Evolutionary conservation across 371 early-diverging fungal genomes (phyloP), one percentile per base, ranked within the genome.

Genomic region (Smittium culicis): DNA sequence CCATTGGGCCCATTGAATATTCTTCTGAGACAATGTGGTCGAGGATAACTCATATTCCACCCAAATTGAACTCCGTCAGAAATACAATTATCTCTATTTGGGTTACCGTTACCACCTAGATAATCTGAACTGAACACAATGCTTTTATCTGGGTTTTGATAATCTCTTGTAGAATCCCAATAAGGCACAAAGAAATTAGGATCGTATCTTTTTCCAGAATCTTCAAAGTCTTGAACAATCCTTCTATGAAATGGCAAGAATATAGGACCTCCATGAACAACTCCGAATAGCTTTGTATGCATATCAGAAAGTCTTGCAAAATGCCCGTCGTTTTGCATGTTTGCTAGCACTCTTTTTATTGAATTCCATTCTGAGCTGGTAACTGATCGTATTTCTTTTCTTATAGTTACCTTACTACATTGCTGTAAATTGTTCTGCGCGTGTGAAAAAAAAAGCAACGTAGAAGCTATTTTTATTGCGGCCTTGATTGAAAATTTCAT

Each of bases 221-320:
- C 60, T 71, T 82, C 82, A 54, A 78, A 70, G 54, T 74, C 75
- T 16, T 67, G 67, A 29, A 74, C 72, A 33, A 76, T 75, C 35
- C 70, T 69, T 30, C 79, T 72, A 61, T 78, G 79, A 67, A 73
- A 78, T 32, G 79, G 79, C 60, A 78, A 72, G 60, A 78, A 78
- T 0, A 71, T 68, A 0, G 75, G 59, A 1, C 68, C 66, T 35
- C 78, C 78, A 34, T 78, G 79, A 32, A 75, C 74, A 0, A 55
- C 30, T 54, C 68, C 70, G 34, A 77, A 77, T 14, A 74, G 61
- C 0, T 58, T 61, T 16, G 74, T 68, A 64, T 77, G 78, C 1
- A 71, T 63, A n/a, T 66, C 34, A n/a, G 74, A 75, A 31, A 74
- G 74, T 32, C 70, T 69, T 34, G 70, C 76, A 34, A 78, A 63